These are phyloP conservation scores for Teunomyces gatunensis DNA, from an alignment of 805 yeast genomes.

Conservation along the genomic window DNA sequence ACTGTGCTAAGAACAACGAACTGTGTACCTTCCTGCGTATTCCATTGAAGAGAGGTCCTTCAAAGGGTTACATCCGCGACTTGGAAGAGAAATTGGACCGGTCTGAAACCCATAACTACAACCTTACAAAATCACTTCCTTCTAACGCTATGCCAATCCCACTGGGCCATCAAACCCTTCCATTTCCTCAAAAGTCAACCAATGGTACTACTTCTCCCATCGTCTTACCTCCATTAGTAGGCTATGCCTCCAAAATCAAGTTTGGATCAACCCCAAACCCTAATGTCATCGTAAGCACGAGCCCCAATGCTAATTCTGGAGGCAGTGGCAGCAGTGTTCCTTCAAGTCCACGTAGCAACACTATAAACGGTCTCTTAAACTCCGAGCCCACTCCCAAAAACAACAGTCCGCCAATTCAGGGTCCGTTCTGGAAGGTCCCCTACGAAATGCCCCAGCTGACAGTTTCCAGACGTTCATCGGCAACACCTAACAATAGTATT, in stretches of 20 bases:
- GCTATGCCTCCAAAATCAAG: slow-evolving; percentile 9
- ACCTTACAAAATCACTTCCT: neutral
- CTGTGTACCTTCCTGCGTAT: slow-evolving; percentile 65
- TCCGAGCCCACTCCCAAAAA: slow-evolving; percentile 13
- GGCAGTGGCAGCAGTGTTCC: slow-evolving; percentile 2
- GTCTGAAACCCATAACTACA: slow-evolving; percentile 6
- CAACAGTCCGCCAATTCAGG: slow-evolving; percentile 32
- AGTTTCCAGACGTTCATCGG: slow-evolving; percentile 13
- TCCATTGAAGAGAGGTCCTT: slow-evolving; percentile 78
- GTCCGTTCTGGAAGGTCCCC: slow-evolving; percentile 62
- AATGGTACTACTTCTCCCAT: slow-evolving; percentile 18
- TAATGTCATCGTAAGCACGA: slow-evolving; percentile 5
- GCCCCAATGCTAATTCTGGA: neutral
- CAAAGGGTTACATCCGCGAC: slow-evolving; percentile 62
- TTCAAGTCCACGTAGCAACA: slow-evolving; percentile 8
- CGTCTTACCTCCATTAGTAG: slow-evolving; percentile 30
- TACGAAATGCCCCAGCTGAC: slow-evolving; percentile 47
- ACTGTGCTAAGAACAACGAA: slow-evolving; percentile 60
- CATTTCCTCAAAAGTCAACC: slow-evolving; percentile 11
- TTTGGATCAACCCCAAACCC: slow-evolving; percentile 4
- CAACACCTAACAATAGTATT: slow-evolving; percentile 11
- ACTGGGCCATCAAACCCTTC: slow-evolving; percentile 9
- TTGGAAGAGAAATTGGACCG: slow-evolving; percentile 35
- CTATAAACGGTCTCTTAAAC: slow-evolving; percentile 8
- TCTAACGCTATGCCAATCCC: slow-evolving; percentile 1